phyloP scores from a whole-genome alignment of 2,329 filamentous ascomycete species.

The Cercospora berteroae region DNA sequence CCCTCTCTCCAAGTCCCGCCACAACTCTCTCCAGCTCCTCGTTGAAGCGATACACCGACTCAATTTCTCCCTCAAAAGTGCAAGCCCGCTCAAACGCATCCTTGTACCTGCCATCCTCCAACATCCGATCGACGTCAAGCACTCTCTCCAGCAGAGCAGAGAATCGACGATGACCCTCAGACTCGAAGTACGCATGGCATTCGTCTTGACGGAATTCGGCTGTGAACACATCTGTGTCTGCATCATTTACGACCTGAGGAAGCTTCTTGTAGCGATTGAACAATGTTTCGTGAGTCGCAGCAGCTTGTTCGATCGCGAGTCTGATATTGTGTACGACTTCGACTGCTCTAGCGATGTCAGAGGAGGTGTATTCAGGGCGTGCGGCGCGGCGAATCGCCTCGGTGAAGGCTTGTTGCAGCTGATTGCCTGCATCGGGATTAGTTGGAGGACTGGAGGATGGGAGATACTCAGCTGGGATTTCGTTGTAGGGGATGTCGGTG shows the following conservation, averaged over 20 bases:
- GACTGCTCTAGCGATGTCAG: neutral
- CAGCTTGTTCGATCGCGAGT: neutral
- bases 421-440: slow-evolving; percentile 2
- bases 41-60: neutral
- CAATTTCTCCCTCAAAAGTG: neutral
- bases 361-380: neutral
- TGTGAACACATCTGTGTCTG: neutral
- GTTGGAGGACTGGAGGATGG: neutral
- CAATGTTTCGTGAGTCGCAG: neutral
- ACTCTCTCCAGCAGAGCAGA: neutral
- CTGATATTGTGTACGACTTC: neutral
- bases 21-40: neutral
- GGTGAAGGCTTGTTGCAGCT: neutral
- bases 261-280: neutral
- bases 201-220: neutral
- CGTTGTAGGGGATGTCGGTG: slow-evolving; percentile 3
- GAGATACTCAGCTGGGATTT: slow-evolving; percentile 1
- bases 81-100: neutral
- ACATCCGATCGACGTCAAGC: neutral
- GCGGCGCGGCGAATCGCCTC: neutral
- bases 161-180: neutral
- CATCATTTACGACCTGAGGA: neutral
- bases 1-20: neutral
- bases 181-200: neutral
- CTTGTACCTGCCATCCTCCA: neutral